Evolutionary conservation across 345 rosid genomes (phyloP).

Genomic region (Viola odorata): DNA sequence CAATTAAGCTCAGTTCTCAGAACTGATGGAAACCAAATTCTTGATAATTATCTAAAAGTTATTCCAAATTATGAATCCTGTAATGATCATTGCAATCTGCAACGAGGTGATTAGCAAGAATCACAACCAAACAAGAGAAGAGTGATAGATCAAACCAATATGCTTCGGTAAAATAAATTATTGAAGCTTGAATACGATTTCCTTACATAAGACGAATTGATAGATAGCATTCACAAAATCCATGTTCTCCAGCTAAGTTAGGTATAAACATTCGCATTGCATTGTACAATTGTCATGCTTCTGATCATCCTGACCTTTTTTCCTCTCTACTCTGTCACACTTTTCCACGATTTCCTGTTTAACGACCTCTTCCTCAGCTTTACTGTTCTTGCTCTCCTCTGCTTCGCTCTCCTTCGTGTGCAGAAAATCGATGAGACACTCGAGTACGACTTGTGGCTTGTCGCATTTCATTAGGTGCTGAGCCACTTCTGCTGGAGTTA

Average conservation of each 20-base stretch:
- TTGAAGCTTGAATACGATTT: no score
- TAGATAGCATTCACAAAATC: neutral
- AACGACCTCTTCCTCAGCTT: constrained; percentile 4
- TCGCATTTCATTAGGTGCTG: constrained; percentile 22
- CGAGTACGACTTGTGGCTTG: constrained; percentile 8
- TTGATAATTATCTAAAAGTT: no score
- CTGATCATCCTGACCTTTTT: no score
- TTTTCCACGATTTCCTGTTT: constrained; percentile 4
- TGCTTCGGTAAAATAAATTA: no score
- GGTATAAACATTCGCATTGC: neutral
- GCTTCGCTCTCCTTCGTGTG: neutral
- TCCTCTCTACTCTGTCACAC: neutral
- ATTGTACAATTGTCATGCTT: no score
- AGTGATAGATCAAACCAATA: no score
- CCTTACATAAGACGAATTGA: neutral
- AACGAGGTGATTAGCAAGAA: no score
- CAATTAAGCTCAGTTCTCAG: no score
- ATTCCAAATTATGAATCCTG: no score
- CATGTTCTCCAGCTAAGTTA: neutral
- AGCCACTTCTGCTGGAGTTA: constrained; percentile 27
- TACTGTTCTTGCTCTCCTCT: neutral
- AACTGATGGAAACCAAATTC: no score
- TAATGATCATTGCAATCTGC: no score
- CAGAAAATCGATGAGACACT: constrained; percentile 15
- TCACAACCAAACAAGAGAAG: no score